These are phyloP conservation scores for Rhodotorula mucilaginosa DNA, from an alignment of 1,284 basidiomycete species.

Conservation along the genomic window DNA sequence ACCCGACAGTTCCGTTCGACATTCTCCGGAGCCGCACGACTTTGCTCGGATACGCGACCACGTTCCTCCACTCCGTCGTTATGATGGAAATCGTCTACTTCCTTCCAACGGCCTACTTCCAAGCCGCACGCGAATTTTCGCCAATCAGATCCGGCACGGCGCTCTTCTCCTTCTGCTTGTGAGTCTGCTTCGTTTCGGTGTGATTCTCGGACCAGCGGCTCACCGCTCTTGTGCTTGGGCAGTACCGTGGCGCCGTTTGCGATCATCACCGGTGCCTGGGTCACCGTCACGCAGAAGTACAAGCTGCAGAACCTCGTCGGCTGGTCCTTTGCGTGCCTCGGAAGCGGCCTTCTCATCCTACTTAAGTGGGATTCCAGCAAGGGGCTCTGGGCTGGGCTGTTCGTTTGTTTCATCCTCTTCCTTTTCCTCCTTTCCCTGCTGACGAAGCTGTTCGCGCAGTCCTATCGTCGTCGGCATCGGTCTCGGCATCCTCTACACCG, in stretches of 20 bases:
- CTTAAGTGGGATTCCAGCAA: conserved; percentile 48
- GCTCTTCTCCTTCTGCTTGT: conserved; percentile 20
- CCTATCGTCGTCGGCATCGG: conserved; percentile 27
- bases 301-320: conserved; percentile 46
- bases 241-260: conserved; percentile 42
- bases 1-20: conserved; percentile 47
- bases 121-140: not conserved
- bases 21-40: conserved; percentile 47
- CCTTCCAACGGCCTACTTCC: conserved; percentile 1
- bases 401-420: not conserved
- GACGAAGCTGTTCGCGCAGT: not conserved
- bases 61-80: conserved; percentile 47
- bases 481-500: conserved; percentile 35
- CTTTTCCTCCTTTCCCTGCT: not conserved
- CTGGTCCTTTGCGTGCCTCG: conserved; percentile 41
- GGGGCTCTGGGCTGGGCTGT: conserved; percentile 39
- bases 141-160: conserved; percentile 44
- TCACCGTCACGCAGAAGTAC: conserved; percentile 47
- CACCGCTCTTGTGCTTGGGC: not conserved
- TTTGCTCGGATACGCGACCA: conserved; percentile 46
- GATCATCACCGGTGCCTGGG: conserved; percentile 34
- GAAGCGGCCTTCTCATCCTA: conserved; percentile 47
- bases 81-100: conserved; percentile 34
- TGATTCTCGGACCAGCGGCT: not conserved
- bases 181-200: not conserved